Base-by-base conservation (phyloP, 2,329 filamentous ascomycete genomes). In the Ilyonectria sp. region DNA sequence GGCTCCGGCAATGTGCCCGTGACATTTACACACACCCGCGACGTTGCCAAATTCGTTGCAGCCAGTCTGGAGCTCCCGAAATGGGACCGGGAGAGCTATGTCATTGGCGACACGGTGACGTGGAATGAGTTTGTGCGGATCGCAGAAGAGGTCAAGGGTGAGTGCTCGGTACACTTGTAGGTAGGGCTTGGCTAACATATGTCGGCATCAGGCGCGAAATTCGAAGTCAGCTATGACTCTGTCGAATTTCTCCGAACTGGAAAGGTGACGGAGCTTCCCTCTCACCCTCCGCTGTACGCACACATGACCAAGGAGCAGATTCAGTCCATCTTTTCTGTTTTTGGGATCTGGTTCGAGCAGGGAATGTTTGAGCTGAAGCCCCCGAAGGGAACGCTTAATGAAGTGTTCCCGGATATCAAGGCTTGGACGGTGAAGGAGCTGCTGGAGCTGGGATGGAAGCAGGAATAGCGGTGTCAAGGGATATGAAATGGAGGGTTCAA, bases 1-100 rank as follows among this genome's bases (percentile, higher is more conserved):
- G 86, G 84, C 0, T 78, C 82, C 21, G 86, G 86, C 0, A 77
- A 84, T 19, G 78, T 75, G 8, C 74, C 75, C 4, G 78, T 84
- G 9, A 74, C 79, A 3, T 83, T 86, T 72, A 88, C 85, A 0
- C 83, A 87, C 70, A 84, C 82, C 1, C 74, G 74, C 5, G 86
- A 89, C 70, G 75, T 89, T 46, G 85, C 82, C 3, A 79, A 73
- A 29, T 87, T 84, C 62, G 79, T 86, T 5, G 81, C 79, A 7
- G 79, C 78, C 10, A 67, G 78, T 5, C 71, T 88, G 9, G 79
- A 81, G 17, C 69, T 84, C n/a, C 70, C 79, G 1, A 77, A 77
- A 23, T 87, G 86, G 86, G 80, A 82, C 4, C 77, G 79, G 35
- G 72, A 77, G 19, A 72, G 77, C 11, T 75, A 65, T 35, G 58